phyloP scores from a whole-genome alignment of 192 early-diverging fungal species.

The Dispira simplex region DNA sequence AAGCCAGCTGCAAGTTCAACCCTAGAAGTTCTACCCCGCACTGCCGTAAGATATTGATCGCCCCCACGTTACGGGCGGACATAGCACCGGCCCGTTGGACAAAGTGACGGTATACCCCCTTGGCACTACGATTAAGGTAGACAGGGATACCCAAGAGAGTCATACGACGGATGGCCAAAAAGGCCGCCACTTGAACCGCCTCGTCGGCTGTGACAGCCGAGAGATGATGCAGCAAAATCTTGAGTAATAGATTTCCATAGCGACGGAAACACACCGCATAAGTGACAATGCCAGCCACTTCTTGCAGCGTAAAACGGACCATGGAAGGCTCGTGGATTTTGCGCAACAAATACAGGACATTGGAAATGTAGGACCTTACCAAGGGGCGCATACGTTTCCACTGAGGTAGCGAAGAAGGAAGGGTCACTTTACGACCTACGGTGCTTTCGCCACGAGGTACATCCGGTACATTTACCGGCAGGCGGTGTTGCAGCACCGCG shows the following conservation, averaged over 20 bases:
- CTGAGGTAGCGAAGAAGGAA: conserved; percentile 28
- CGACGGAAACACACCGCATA: conserved; percentile 77
- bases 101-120: conserved; percentile 73
- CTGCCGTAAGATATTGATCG: conserved; percentile 84
- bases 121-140: conserved; percentile 50
- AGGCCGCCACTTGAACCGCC: conserved; percentile 57
- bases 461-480: background rate
- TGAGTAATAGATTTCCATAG: conserved; percentile 64
- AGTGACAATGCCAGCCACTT: conserved; percentile 52
- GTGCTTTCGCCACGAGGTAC: background rate
- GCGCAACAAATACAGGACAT: conserved; percentile 54
- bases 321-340: conserved; percentile 75
- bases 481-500: conserved; percentile 48
- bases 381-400: conserved; percentile 61
- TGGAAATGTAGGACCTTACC: conserved; percentile 71
- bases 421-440: conserved; percentile 17
- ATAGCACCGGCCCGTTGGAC: conserved; percentile 61
- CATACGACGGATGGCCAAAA: conserved; percentile 71
- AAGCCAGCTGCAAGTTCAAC: conserved; percentile 55
- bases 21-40: conserved; percentile 84
- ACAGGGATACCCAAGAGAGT: conserved; percentile 32
- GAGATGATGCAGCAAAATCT: conserved; percentile 32
- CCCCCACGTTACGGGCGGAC: conserved; percentile 59
- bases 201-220: conserved; percentile 41
- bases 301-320: conserved; percentile 68